Conservation (phyloP, 768 basidiomycete genomes). For the Lentinula raphanica region DNA sequence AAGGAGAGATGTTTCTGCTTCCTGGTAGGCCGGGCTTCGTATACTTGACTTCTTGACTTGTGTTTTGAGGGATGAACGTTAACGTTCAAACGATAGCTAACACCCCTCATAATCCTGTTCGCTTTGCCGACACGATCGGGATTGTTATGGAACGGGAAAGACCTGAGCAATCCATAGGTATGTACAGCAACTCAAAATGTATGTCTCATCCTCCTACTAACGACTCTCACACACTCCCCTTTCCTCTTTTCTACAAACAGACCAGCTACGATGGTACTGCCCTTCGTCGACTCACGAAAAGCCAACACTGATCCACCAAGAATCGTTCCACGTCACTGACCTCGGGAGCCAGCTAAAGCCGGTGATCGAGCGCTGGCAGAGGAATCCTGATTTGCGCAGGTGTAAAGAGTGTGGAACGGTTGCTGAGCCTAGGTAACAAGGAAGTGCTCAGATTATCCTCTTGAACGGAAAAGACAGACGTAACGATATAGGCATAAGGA, state of each 20-base stretch:
- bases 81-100: no score
- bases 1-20: constrained; percentile 95
- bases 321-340: constrained; percentile 82
- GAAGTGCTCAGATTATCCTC: background rate
- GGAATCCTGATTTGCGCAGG: constrained; percentile 39
- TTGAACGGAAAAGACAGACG: background rate
- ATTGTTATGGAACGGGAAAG: constrained; percentile 86
- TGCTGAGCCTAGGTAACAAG: constrained; percentile 45
- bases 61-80: no score
- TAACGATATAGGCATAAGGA: no score
- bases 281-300: constrained; percentile 49
- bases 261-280: constrained; percentile 93
- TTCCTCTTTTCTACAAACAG: constrained; percentile 42
- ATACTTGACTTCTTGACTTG: no score
- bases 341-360: constrained; percentile 93
- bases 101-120: constrained; percentile 93
- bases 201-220: no score
- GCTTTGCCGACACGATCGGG: constrained; percentile 87
- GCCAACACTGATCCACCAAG: constrained; percentile 79
- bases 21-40: constrained; percentile 84
- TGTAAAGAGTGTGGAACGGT: constrained; percentile 54
- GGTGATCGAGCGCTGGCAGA: constrained; percentile 82
- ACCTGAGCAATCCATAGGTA: constrained; percentile 71
- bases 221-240: no score
- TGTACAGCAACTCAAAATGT: constrained; percentile 15